Conservation (phyloP, 768 basidiomycete species). For the Mycena sanguinolenta region DNA sequence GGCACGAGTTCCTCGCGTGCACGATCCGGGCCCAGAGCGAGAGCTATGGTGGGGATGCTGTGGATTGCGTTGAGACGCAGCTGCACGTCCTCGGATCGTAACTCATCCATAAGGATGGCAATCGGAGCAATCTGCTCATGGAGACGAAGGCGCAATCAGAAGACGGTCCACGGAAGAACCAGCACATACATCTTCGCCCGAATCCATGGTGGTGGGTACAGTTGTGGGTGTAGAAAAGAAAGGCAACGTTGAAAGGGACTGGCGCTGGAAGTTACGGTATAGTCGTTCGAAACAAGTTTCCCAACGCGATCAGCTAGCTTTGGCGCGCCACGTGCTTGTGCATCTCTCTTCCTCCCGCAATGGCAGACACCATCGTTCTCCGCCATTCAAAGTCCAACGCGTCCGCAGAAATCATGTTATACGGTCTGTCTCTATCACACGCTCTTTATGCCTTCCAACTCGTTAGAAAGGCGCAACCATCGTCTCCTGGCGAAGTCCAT, state of each 20-base stretch:
- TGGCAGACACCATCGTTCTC: neutral
- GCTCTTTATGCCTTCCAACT: neutral
- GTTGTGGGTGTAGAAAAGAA: slow-evolving; percentile 7
- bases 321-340: slow-evolving; percentile 4
- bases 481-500: slow-evolving; percentile 82
- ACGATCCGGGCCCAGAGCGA: slow-evolving; percentile 95
- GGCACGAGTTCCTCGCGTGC: slow-evolving; percentile 95
- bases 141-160: slow-evolving; percentile 25
- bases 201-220: slow-evolving; percentile 66
- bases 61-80: slow-evolving; percentile 96
- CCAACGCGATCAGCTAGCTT: neutral
- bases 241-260: neutral
- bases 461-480: neutral
- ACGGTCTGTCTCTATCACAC: slow-evolving; percentile 50
- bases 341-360: neutral
- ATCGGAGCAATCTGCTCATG: slow-evolving; percentile 85
- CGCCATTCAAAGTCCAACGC: slow-evolving; percentile 1
- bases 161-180: slow-evolving; percentile 16
- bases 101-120: slow-evolving; percentile 97
- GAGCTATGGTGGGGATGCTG: slow-evolving; percentile 96
- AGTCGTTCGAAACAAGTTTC: slow-evolving; percentile 57
- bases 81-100: slow-evolving; percentile 97
- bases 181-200: slow-evolving; percentile 77
- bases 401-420: slow-evolving; percentile 69
- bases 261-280: slow-evolving; percentile 14